Base-by-base conservation (phyloP, 352 stramenopile species). In the Phytophthora europaea region DNA sequence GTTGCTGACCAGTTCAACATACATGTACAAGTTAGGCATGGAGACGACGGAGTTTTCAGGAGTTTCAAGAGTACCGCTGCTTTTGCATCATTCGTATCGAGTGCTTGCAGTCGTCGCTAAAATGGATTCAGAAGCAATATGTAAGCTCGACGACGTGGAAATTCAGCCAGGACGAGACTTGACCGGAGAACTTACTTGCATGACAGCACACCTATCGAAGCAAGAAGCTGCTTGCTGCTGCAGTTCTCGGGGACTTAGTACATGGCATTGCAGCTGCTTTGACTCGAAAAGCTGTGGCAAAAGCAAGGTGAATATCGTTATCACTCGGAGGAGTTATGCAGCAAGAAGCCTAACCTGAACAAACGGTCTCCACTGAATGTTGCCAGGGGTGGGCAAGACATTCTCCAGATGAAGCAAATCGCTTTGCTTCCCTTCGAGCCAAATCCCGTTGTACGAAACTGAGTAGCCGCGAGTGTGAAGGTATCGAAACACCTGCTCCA, bases 131-230 rank as follows among this genome's bases (percentile, higher is more conserved):
- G 16, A 50, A 23, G 16, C 18, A 9, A 50, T 12, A 22, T 50
- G 43, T 50, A 16, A 50, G 43, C 43, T 50, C 6, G 18, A n/a
- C 6, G 18, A 50, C 6, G 15, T 9, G 43, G 43, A 22, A 54
- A 12, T 16, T 52, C 31, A 28, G 4, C 18, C 13, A 57, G 7
- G 3, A 67, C 4, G 16, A 38, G n/a, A 23, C 13, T 10, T 26
- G 20, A 51, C 16, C n/a, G n/a, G 34, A 23, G 10, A 34, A 64
- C 73, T 28, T 61, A 86, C 75, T 70, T 87, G 75, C 7, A 88
- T 68, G 28, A 63, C 36, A 16, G 72, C 64, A 13, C 76, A 80
- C 47, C 73, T 85, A 31, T 72, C 65, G 57, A 85, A 90, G 55
- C 73, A 85, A 8, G 5, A 3, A 5, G 55, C 66, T 28, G 81